Evolutionary conservation across 371 early-diverging fungal genomes (phyloP).

Genomic region (Phascolomyces articulosus): DNA sequence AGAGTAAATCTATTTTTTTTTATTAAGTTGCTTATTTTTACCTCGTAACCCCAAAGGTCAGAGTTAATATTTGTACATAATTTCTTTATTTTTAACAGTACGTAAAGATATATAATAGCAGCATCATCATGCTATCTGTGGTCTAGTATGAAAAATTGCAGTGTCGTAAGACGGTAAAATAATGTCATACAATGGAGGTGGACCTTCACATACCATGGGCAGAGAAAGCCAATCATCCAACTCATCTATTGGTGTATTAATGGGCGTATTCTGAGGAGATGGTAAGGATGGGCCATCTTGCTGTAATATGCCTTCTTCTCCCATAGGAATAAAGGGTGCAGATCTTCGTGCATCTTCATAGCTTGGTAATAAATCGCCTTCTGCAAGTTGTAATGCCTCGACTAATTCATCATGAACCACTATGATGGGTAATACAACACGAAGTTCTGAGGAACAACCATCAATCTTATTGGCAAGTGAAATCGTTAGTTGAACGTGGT

Average conservation of each 20-base stretch:
- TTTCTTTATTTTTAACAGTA: too few species aligned
- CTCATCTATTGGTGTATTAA: conserved; percentile 10
- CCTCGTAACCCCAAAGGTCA: too few species aligned
- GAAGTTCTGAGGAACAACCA: conserved; percentile 28
- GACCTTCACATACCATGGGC: background rate
- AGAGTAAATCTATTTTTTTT: too few species aligned
- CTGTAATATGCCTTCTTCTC: background rate
- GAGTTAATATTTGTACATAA: too few species aligned
- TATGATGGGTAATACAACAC: conserved; percentile 35
- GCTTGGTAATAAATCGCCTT: conserved; percentile 6
- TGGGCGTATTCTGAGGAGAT: background rate
- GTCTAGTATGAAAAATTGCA: background rate
- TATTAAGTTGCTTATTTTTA: too few species aligned
- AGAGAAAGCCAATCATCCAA: conserved; percentile 13
- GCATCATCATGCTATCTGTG: background rate
- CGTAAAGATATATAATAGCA: too few species aligned
- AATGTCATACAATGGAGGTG: background rate
- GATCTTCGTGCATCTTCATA: conserved; percentile 19
- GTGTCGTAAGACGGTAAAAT: conserved; percentile 6
- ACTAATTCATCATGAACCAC: conserved; percentile 16
- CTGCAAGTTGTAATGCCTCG: background rate
- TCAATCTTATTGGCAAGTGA: conserved; percentile 11
- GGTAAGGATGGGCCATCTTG: background rate
- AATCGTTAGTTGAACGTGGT: conserved; percentile 41
- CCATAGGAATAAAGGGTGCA: conserved; percentile 9